These are phyloP conservation scores for Linnemannia schmuckeri DNA, from an alignment of 192 early-diverging fungal species.

Conservation along the genomic window DNA sequence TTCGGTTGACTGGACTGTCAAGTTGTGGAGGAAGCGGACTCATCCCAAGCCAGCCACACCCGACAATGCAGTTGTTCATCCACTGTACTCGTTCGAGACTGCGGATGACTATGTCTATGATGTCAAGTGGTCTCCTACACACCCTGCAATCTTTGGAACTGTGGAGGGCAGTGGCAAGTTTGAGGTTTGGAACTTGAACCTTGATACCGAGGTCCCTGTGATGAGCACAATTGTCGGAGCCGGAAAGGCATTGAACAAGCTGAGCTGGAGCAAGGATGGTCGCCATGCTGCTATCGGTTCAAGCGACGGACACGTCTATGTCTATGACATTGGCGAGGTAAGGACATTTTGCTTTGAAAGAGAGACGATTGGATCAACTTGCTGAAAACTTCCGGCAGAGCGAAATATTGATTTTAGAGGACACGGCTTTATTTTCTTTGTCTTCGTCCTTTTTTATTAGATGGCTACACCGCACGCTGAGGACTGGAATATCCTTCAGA, in stretches of 20 bases:
- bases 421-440: neutral
- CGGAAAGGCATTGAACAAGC: conserved; percentile 88
- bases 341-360: neutral
- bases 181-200: conserved; percentile 95
- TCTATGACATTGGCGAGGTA: conserved; percentile 97
- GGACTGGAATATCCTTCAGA: conserved; percentile 66
- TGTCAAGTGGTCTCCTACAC: conserved; percentile 97
- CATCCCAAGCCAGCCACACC: conserved; percentile 65
- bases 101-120: conserved; percentile 98
- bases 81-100: conserved; percentile 90
- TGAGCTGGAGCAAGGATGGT: conserved; percentile 95
- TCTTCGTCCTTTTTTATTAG: conserved; percentile 14
- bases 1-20: conserved; percentile 97
- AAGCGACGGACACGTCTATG: conserved; percentile 84
- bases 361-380: neutral
- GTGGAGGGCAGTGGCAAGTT: conserved; percentile 93
- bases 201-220: conserved; percentile 82
- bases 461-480: conserved; percentile 65
- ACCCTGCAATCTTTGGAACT: conserved; percentile 93
- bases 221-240: conserved; percentile 69
- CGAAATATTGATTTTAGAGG: neutral
- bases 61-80: conserved; percentile 65
- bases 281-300: conserved; percentile 84
- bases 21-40: conserved; percentile 89
- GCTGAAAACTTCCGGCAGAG: neutral